Percentiles rank a stretch among this genome's conserved stretches.
phyloP scores from a whole-genome alignment of 805 yeast species.

The Starmerella davenportii region DNA sequence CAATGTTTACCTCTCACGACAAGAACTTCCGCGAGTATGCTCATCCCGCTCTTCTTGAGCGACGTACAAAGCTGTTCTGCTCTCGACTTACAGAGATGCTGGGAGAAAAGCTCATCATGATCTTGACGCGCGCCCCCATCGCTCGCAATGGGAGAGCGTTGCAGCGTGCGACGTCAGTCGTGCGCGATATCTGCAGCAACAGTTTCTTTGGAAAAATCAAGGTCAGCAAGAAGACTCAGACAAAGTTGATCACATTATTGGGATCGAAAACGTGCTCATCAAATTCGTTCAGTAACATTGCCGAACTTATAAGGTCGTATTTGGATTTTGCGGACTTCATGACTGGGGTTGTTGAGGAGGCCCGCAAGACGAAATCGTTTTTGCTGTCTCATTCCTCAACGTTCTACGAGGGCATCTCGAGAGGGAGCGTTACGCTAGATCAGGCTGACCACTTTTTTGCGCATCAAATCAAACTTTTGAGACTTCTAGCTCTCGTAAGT shows the following conservation, averaged over 20 bases:
- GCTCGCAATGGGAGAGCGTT: background rate
- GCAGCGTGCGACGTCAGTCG: background rate
- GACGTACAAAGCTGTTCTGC: background rate
- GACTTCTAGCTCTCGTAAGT: constrained; percentile 76
- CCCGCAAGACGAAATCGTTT: constrained; percentile 2
- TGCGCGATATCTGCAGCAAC: background rate
- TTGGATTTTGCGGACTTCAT: background rate
- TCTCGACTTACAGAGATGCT: background rate
- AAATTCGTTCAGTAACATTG: constrained; percentile 2
- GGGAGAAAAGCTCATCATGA: background rate
- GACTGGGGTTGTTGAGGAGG: constrained; percentile 1
- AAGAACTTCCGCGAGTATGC: background rate
- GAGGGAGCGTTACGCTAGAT: background rate
- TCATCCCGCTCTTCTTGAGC: background rate
- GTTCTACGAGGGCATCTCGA: constrained; percentile 35
- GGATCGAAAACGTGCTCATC: constrained; percentile 8
- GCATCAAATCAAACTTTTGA: constrained; percentile 72
- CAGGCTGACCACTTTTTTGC: constrained; percentile 59
- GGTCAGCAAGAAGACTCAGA: background rate
- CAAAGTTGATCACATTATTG: constrained; percentile 1
- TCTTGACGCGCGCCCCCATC: background rate
- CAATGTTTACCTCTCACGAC: background rate
- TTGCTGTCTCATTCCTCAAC: constrained; percentile 23
- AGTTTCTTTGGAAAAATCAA: background rate
- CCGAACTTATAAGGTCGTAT: constrained; percentile 1